Evolutionary conservation across 176 grass and related monocot species (phyloP).

Genomic region (Musa troglodytarum): DNA sequence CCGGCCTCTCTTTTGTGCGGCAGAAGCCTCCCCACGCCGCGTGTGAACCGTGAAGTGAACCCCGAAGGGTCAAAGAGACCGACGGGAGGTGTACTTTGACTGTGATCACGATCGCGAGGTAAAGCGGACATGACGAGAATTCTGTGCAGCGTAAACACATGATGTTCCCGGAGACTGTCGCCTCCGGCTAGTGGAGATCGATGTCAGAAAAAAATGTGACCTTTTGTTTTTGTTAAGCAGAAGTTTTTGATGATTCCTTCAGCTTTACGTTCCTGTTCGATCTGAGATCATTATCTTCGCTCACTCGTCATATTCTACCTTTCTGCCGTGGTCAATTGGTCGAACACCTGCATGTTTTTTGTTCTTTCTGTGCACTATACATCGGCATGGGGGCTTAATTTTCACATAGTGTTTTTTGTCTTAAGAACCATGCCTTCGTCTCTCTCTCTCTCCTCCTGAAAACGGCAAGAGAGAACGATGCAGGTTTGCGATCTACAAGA

Average conservation of each 20-base stretch:
- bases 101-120: not conserved
- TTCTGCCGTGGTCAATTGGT: too few relatives aligned
- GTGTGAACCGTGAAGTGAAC: not conserved
- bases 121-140: not conserved
- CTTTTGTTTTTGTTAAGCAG: slow-evolving; percentile 2
- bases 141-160: slow-evolving; percentile 3
- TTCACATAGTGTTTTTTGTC: too few relatives aligned
- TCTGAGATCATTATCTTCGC: too few relatives aligned
- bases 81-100: not conserved
- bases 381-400: too few relatives aligned
- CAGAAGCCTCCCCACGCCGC: not conserved
- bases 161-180: not conserved
- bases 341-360: too few relatives aligned
- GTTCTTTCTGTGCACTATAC: too few relatives aligned
- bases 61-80: not conserved
- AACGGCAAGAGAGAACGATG: too few relatives aligned
- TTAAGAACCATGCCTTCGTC: too few relatives aligned
- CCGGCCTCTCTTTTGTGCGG: not conserved
- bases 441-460: too few relatives aligned
- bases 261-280: too few relatives aligned
- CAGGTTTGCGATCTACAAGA: too few relatives aligned
- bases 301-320: too few relatives aligned
- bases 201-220: not conserved
- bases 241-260: not conserved
- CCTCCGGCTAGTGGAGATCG: not conserved